Conservation (phyloP, 495 filamentous ascomycete genomes). For the Trichoderma asperelloides region DNA sequence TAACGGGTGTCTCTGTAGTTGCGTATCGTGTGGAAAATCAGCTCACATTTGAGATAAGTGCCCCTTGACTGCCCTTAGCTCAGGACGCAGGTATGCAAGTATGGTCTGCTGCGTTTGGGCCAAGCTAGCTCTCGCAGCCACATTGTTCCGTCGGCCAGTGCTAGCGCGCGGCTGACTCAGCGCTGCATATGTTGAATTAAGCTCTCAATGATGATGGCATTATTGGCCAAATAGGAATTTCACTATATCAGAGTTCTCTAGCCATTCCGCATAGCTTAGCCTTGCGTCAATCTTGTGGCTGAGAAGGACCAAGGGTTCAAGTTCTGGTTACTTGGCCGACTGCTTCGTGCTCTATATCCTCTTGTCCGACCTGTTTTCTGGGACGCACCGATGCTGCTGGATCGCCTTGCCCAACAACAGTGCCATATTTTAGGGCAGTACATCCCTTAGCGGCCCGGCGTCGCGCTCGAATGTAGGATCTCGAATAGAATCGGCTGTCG, state of each 20-base stretch:
- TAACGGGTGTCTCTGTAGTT: too few relatives aligned
- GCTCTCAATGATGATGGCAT: conserved; percentile 49
- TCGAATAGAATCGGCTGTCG: not conserved
- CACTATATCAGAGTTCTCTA: conserved; percentile 26
- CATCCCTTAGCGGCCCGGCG: conserved; percentile 36
- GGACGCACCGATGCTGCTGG: conserved; percentile 38
- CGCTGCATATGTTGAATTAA: conserved; percentile 17
- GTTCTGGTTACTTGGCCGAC: not conserved
- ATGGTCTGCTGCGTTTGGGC: not conserved
- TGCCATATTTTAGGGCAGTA: conserved; percentile 34
- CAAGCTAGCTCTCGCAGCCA: not conserved
- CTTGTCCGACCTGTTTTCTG: conserved; percentile 37
- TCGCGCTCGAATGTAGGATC: conserved; percentile 32
- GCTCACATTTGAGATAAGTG: too few relatives aligned
- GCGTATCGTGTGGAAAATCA: too few relatives aligned
- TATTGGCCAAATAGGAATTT: not conserved
- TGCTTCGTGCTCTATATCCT: not conserved
- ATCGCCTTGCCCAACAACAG: conserved; percentile 33
- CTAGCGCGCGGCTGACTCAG: conserved; percentile 35
- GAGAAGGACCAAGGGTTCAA: conserved; percentile 27
- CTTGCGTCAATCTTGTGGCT: conserved; percentile 32
- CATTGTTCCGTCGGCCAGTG: not conserved
- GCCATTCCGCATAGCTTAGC: conserved; percentile 65
- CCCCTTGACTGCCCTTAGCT: not conserved
- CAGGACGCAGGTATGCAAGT: not conserved